Base-by-base conservation (phyloP, 768 basidiomycete genomes). In the Auriscalpium vulgare region DNA sequence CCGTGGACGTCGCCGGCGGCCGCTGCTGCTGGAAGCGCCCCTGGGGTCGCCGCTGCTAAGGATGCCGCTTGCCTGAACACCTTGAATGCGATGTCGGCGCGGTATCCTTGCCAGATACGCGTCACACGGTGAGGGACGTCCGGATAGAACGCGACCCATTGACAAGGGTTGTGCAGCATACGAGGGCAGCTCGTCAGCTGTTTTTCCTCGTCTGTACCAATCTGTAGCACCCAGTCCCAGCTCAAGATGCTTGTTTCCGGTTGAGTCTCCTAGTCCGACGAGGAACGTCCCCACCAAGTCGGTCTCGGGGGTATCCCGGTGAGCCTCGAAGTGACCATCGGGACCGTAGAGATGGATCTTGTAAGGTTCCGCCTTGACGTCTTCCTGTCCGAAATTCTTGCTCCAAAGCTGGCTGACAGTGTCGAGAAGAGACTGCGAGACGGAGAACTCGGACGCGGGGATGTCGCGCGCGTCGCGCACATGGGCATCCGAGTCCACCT, bases 271-370 rank as follows among this genome's bases (percentile, higher is more conserved):
- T 14, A 70, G 53, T 23, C 70, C 68, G 17, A 71, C 38, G 34
- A 72, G 62, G 58, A 72, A 69, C 5, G 70, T 70, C 29, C 69
- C 69, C 21, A 71, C 61, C 9, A 70, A 61, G 37, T 61, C 67
- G 3, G 51, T 60, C 47, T 67, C 57, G 0, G 65, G 68, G 0
- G 68, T 69, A 55, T 70, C 68, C 17, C 65, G 65, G 51, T 69
- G 69, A 4, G 56, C 8, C 44, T 63, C 59, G 58, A 70, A 69
- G 46, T 65, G 63, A 9, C 65, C 69, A 4, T 58, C 65, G 1
- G 66, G 65, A 0, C 67, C 68, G 47, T 69, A 69, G 1, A 70
- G 35, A 47, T 69, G 64, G 16, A 70, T 68, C 58, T 70, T 69
- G 62, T 71, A 70, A 3, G 67, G 66, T 43, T 65, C 62, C 21